Conservation (phyloP, 176 grass and related monocot genomes). For the Oryza longistaminata region DNA sequence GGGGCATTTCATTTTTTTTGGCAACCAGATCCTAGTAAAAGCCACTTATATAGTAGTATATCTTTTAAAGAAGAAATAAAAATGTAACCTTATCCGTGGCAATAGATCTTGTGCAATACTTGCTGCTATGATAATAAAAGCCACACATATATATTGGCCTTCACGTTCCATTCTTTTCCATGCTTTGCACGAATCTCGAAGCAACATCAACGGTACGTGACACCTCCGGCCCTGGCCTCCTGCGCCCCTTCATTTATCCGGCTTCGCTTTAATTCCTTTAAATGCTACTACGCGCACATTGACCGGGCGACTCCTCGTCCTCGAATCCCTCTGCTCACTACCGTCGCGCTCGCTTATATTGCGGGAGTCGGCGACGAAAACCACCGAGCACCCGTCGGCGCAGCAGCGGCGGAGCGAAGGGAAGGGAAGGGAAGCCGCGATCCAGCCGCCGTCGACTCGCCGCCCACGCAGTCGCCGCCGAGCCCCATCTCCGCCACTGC, state of each 20-base stretch:
- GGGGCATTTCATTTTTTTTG: too few species aligned
- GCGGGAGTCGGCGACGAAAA: not conserved
- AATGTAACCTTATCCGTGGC: too few species aligned
- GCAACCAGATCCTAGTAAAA: too few species aligned
- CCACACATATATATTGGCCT: too few species aligned
- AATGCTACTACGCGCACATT: conserved; percentile 49
- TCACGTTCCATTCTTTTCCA: not conserved
- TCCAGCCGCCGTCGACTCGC: not conserved
- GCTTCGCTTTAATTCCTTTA: not conserved
- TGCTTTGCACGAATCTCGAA: not conserved
- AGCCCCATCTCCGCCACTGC: not conserved
- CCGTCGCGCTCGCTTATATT: not conserved
- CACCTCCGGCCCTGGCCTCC: not conserved
- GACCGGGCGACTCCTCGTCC: not conserved
- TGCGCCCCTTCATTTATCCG: not conserved
- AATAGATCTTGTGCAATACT: too few species aligned
- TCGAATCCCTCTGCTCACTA: not conserved
- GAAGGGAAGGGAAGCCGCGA: conserved; percentile 2
- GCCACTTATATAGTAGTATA: too few species aligned
- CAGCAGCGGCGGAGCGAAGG: not conserved
- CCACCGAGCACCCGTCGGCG: not conserved
- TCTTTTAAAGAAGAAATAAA: too few species aligned
- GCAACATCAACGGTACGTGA: not conserved
- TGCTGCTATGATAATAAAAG: too few species aligned
- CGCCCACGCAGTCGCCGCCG: not conserved